Evolutionary conservation across 148 eudicot species (phyloP).

Genomic region (Persicaria maculosa): DNA sequence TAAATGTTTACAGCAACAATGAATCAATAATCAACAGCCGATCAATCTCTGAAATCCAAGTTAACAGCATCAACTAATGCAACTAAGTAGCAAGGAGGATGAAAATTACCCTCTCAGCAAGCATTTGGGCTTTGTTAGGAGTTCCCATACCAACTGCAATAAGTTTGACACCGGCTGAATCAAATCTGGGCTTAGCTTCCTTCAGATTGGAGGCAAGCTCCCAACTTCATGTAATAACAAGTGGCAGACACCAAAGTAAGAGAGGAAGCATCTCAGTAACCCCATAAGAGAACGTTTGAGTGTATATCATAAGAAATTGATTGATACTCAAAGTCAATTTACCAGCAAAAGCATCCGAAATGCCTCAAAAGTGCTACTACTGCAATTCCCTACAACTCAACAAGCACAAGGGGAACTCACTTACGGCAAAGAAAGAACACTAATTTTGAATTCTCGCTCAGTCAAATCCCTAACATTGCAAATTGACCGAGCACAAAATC

Average conservation of each 20-base stretch:
- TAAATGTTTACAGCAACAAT: not conserved
- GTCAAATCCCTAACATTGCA: too few species aligned
- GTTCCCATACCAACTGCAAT: conserved; percentile 94
- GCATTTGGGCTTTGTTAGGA: conserved; percentile 71
- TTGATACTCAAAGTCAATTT: conserved; percentile 5
- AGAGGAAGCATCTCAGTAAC: not conserved
- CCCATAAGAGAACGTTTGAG: not conserved
- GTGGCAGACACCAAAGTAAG: not conserved
- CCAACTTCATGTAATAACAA: conserved; percentile 47
- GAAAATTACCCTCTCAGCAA: conserved; percentile 61
- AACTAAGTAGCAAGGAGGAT: not conserved
- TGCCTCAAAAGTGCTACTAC: conserved; percentile 89
- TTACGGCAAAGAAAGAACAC: too few species aligned
- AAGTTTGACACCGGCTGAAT: conserved; percentile 78
- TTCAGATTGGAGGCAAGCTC: conserved; percentile 74
- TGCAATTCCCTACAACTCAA: conserved; percentile 54
- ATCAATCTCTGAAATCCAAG: not conserved
- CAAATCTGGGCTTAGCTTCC: conserved; percentile 54
- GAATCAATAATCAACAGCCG: not conserved
- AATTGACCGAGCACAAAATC: not conserved
- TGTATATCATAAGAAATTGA: not conserved
- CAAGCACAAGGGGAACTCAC: conserved; percentile 3
- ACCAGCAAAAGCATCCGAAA: conserved; percentile 94
- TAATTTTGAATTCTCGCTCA: too few species aligned
- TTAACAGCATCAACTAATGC: not conserved